Evolutionary conservation across 306 rosid species (phyloP).

Genomic region (Acacia acuminata): DNA sequence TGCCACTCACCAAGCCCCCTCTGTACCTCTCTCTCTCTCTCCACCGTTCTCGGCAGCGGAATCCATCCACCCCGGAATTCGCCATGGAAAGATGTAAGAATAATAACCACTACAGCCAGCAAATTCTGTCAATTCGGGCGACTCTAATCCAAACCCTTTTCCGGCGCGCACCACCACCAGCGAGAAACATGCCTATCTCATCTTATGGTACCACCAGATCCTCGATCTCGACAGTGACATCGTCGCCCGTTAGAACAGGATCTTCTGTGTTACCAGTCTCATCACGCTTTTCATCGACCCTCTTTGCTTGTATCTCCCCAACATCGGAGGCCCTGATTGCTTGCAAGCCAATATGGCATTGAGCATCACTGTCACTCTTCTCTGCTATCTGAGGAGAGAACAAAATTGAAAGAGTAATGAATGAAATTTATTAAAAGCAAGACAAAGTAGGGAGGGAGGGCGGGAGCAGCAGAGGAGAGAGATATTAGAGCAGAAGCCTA

Average conservation of each 20-base stretch:
- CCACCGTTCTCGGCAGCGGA: slow-evolving; percentile 48
- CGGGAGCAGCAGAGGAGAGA: too few relatives aligned
- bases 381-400: slow-evolving; percentile 30
- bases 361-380: slow-evolving; percentile 47
- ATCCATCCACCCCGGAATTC: slow-evolving; percentile 78
- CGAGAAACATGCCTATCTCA: slow-evolving; percentile 50
- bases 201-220: slow-evolving; percentile 77
- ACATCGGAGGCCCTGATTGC: slow-evolving; percentile 75
- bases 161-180: slow-evolving; percentile 17
- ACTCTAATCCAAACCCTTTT: neutral
- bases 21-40: neutral
- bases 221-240: slow-evolving; percentile 84
- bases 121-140: slow-evolving; percentile 67
- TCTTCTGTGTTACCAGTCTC: slow-evolving; percentile 69
- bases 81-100: slow-evolving; percentile 95
- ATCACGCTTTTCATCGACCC: slow-evolving; percentile 81
- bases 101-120: slow-evolving; percentile 63
- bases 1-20: neutral
- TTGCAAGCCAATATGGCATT: slow-evolving; percentile 39
- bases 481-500: too few relatives aligned
- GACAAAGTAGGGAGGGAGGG: too few relatives aligned
- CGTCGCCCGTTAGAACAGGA: slow-evolving; percentile 67
- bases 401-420: too few relatives aligned
- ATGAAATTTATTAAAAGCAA: too few relatives aligned
- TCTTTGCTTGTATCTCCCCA: slow-evolving; percentile 72